These are phyloP conservation scores for Xylaria palmicola DNA, from an alignment of 495 filamentous ascomycete genomes.

Conservation along the genomic window DNA sequence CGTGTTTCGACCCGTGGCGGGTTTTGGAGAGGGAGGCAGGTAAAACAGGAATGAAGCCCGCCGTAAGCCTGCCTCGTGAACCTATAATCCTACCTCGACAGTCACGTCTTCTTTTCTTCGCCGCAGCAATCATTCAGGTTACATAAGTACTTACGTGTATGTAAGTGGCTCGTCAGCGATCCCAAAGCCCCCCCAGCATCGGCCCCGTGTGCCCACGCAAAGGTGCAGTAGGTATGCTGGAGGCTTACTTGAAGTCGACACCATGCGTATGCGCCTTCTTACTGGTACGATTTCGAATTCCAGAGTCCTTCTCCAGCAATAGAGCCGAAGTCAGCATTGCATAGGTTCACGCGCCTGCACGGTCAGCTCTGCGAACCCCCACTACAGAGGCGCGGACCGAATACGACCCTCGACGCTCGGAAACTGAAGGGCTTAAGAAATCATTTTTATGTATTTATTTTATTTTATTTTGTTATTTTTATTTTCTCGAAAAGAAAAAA, in stretches of 20 bases:
- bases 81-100: slow-evolving; percentile 6
- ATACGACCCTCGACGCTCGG: no score
- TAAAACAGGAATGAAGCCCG: neutral
- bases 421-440: no score
- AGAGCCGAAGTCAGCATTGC: neutral
- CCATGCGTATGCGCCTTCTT: neutral
- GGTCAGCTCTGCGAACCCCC: neutral
- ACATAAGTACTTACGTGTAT: no score
- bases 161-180: no score
- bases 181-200: neutral
- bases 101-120: neutral
- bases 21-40: neutral
- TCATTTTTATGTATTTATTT: neutral
- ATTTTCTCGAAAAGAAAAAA: neutral
- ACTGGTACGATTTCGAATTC: no score
- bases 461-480: neutral
- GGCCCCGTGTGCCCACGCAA: neutral
- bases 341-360: neutral
- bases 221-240: neutral
- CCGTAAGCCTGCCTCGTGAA: neutral
- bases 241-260: neutral
- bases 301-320: neutral
- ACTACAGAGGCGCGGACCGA: neutral
- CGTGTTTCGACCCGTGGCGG: no score
- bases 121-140: no score